A percentile compares a stretch with the other conserved stretches of the same genome.
phyloP scores from a whole-genome alignment of 176 grass and related monocot species.

The Paspalum vaginatum region DNA sequence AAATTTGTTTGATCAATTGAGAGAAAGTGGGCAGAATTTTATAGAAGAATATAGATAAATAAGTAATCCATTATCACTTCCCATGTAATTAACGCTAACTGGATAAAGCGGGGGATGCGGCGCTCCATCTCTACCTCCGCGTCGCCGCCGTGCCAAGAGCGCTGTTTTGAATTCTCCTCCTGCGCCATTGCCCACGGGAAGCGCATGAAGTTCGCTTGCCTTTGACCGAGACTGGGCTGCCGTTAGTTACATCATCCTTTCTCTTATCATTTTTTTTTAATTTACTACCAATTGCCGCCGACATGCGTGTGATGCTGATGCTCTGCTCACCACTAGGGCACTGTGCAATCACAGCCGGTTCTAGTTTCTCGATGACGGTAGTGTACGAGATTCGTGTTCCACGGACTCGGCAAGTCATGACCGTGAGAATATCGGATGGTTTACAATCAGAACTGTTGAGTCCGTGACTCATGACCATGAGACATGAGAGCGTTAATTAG shows the following conservation, averaged over 20 bases:
- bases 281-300: not conserved
- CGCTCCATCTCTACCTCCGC: not conserved
- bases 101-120: not conserved
- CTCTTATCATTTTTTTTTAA: not conserved
- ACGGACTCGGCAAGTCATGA: not conserved
- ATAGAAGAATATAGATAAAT: too few relatives aligned
- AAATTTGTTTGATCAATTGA: too few relatives aligned
- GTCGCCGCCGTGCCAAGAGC: conserved; percentile 20
- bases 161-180: conserved; percentile 35
- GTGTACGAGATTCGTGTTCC: not conserved
- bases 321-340: not conserved
- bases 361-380: not conserved
- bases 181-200: conserved; percentile 19
- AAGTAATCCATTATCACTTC: not conserved
- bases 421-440: too few relatives aligned
- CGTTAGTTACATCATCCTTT: too few relatives aligned
- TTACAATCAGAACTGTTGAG: too few relatives aligned
- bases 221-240: not conserved
- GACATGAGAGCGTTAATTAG: too few relatives aligned
- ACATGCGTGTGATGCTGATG: not conserved
- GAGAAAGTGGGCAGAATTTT: too few relatives aligned
- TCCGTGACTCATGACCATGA: too few relatives aligned
- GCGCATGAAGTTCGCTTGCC: conserved; percentile 6
- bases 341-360: not conserved
- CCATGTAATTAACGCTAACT: not conserved